phyloP scores from a whole-genome alignment of 495 filamentous ascomycete species.

The Chaetomium tenue region DNA sequence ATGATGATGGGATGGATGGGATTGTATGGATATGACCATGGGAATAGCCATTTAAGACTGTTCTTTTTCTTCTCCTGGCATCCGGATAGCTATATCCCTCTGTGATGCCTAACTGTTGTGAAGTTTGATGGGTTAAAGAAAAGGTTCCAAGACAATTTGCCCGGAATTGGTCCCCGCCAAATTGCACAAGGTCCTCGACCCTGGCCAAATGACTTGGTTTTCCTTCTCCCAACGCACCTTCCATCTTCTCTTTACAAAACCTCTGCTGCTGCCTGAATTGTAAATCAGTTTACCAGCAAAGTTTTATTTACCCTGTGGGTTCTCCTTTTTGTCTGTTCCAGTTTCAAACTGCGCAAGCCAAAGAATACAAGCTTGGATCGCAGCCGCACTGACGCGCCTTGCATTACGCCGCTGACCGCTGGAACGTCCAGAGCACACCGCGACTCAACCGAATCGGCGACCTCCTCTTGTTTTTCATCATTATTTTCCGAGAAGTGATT shows the following conservation, averaged over 20 bases:
- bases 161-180: no score
- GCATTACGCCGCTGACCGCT: background rate
- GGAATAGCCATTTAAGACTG: background rate
- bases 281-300: background rate
- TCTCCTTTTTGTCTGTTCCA: no score
- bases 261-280: slow-evolving; percentile 10
- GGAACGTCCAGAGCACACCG: background rate
- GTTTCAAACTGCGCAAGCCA: background rate
- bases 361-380: background rate
- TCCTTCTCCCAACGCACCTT: slow-evolving; percentile 6
- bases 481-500: background rate
- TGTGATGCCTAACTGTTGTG: no score
- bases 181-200: no score
- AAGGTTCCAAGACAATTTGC: no score
- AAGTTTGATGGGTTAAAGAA: no score
- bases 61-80: background rate
- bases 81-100: background rate
- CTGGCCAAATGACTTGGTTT: no score
- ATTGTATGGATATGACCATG: background rate
- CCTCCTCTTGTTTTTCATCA: background rate
- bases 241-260: background rate
- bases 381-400: background rate
- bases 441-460: background rate
- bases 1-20: background rate
- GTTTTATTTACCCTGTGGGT: no score